These are phyloP conservation scores for Brettanomyces naardenensis DNA, from an alignment of 805 yeast species.

Conservation along the genomic window DNA sequence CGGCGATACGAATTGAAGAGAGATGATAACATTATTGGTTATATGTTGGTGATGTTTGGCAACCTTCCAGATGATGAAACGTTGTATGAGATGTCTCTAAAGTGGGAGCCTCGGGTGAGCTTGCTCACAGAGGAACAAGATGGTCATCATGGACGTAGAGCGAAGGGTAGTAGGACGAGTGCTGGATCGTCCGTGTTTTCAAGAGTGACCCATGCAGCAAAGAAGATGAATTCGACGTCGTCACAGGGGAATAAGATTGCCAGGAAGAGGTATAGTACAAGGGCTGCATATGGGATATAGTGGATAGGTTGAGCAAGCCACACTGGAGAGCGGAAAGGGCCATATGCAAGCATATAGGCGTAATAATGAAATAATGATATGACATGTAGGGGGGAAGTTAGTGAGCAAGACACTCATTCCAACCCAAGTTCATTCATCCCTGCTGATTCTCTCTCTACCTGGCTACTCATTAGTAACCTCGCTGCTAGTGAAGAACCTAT, in stretches of 20 bases:
- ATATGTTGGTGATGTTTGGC: slow-evolving; percentile 43
- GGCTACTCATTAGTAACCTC: too few relatives aligned
- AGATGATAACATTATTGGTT: slow-evolving; percentile 57
- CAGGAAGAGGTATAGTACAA: slow-evolving; percentile 4
- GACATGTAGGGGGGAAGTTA: too few relatives aligned
- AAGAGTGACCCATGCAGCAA: background rate
- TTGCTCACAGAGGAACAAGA: slow-evolving; percentile 14
- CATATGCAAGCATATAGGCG: too few relatives aligned
- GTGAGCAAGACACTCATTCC: too few relatives aligned
- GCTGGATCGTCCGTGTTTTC: slow-evolving; percentile 1
- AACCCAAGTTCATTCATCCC: too few relatives aligned
- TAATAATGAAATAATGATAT: too few relatives aligned
- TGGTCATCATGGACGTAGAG: slow-evolving; percentile 7
- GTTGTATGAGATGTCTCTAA: slow-evolving; percentile 67
- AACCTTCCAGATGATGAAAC: slow-evolving; percentile 70
- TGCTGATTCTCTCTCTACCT: too few relatives aligned
- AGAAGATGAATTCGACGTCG: slow-evolving; percentile 1
- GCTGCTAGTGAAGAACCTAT: slow-evolving; percentile 29
- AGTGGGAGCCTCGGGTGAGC: slow-evolving; percentile 65
- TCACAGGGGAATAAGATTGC: background rate
- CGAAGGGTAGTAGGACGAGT: background rate
- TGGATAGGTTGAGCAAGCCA: background rate
- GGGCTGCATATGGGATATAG: slow-evolving; percentile 8
- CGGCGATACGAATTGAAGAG: slow-evolving; percentile 57
- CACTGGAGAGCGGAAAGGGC: too few relatives aligned